Evolutionary conservation across 2,329 filamentous ascomycete species (phyloP), one percentile per base, ranked within the genome.

Genomic region (Fusarium luffae): DNA sequence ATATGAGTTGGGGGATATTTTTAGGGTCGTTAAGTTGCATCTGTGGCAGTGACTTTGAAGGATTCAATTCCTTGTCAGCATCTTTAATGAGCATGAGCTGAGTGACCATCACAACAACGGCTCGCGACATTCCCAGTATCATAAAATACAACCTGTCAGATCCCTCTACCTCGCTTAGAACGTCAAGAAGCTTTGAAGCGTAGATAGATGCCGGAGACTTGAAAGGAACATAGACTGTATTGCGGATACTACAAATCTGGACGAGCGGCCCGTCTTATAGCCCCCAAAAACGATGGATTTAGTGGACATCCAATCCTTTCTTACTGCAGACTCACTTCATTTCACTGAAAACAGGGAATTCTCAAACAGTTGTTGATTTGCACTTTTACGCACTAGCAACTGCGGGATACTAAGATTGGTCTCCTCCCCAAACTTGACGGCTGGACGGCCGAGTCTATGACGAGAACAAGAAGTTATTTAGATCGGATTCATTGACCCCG

Each of bases 61-160:
- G 49, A 52, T 52, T 52, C 34, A 52, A 52, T 52, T 42, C 49
- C 49, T 52, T 52, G 49, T 25, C 23, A 28, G 10, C 25, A 37
- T n/a, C 10, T 37, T 14, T 52, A 27, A 27, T 52, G 37, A 27
- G 34, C 18, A 42, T 12, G 23, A 42, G n/a, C 21, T 52, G 49
- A 52, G 27, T 23, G 49, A 52, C 27, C 28, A 51, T 51, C n/a
- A 52, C 23, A 52, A 52, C 27, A 52, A 27, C 23, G 13, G 23
- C 49, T 51, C 23, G 48, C 8, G 7, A 25, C n/a, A 7, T 13
- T n/a, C 4, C 11, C 49, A 7, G 18, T 27, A 41, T 25, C 34
- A 25, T 21, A 16, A 23, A 18, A 41, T 18, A 16, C 30, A 32
- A 16, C 30, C 11, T 28, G 28, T 28, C 28, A 28, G 28, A 28